These are phyloP conservation scores for Wickerhamiella cacticola DNA, from an alignment of 805 yeast species.

Conservation along the genomic window DNA sequence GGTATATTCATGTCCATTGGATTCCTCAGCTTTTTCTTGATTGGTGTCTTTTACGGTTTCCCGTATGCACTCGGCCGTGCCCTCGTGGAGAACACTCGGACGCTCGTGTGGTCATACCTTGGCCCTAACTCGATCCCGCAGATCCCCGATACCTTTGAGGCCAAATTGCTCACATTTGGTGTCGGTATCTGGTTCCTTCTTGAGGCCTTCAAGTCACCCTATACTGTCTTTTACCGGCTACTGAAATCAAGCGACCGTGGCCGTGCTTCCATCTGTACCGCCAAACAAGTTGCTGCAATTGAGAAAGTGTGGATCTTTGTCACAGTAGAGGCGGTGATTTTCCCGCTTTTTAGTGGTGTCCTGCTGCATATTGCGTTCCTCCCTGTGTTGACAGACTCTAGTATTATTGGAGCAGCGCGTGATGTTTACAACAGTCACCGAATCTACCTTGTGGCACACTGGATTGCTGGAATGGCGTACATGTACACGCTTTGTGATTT, in stretches of 20 bases:
- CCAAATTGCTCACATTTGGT: neutral
- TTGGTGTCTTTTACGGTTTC: neutral
- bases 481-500: constrained; percentile 80
- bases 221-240: neutral
- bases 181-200: neutral
- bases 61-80: constrained; percentile 7
- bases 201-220: neutral
- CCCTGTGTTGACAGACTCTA: constrained; percentile 36
- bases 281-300: constrained; percentile 33
- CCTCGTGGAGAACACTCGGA: neutral
- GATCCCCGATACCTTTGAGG: neutral
- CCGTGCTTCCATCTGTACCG: constrained; percentile 18
- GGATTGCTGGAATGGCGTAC: constrained; percentile 70
- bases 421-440: constrained; percentile 11
- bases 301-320: constrained; percentile 65
- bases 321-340: constrained; percentile 65
- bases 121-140: neutral
- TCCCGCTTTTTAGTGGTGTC: constrained; percentile 79
- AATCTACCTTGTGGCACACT: constrained; percentile 31
- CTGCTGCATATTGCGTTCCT: constrained; percentile 56
- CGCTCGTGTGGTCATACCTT: neutral
- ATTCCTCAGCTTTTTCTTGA: neutral
- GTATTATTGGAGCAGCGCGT: constrained; percentile 11
- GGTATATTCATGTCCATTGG: neutral
- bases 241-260: neutral